Percentiles rank a stretch among this genome's conserved stretches.
Conservation (phyloP, 805 yeast species). For the Lipomyces lipofer region DNA sequence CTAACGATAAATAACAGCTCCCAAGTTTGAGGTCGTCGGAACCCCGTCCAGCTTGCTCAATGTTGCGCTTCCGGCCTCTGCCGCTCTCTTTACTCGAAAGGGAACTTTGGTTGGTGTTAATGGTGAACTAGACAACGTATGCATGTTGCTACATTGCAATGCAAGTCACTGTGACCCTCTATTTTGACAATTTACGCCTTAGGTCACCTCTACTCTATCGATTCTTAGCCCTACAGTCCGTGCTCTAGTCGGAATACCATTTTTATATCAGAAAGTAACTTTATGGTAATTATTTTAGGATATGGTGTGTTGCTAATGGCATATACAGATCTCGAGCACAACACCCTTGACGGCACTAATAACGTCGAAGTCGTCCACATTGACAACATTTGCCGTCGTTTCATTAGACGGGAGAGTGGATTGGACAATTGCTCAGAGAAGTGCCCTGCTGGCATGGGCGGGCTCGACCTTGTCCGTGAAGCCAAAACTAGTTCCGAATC, state of each 20-base stretch:
- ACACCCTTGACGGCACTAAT: slow-evolving; percentile 38
- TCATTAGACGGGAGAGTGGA: slow-evolving; percentile 43
- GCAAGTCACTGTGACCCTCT: too few species aligned
- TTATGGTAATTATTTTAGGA: too few species aligned
- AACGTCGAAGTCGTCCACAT: slow-evolving; percentile 30
- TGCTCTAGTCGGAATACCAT: slow-evolving; percentile 37
- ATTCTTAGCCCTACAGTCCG: slow-evolving; percentile 32
- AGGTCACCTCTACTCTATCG: slow-evolving; percentile 36
- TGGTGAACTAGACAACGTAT: slow-evolving; percentile 41
- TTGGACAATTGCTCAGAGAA: slow-evolving; percentile 47
- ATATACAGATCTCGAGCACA: slow-evolving; percentile 35
- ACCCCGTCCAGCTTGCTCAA: slow-evolving; percentile 45
- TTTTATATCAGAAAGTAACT: slow-evolving; percentile 38
- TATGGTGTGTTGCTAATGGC: background rate
- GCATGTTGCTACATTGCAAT: too few species aligned
- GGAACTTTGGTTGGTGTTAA: slow-evolving; percentile 49
- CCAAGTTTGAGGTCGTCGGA: slow-evolving; percentile 48
- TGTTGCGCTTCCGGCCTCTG: slow-evolving; percentile 47
- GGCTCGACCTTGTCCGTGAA: slow-evolving; percentile 40
- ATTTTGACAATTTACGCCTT: too few species aligned
- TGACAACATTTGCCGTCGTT: slow-evolving; percentile 42
- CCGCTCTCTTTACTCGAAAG: slow-evolving; percentile 44
- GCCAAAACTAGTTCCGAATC: slow-evolving; percentile 32
- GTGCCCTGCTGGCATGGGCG: slow-evolving; percentile 49
- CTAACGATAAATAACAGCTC: slow-evolving; percentile 32